Percentiles rank a stretch among this genome's conserved stretches.
Evolutionary conservation across 1,284 basidiomycete species (phyloP).

Genomic region (Rhodotorula mucilaginosa): DNA sequence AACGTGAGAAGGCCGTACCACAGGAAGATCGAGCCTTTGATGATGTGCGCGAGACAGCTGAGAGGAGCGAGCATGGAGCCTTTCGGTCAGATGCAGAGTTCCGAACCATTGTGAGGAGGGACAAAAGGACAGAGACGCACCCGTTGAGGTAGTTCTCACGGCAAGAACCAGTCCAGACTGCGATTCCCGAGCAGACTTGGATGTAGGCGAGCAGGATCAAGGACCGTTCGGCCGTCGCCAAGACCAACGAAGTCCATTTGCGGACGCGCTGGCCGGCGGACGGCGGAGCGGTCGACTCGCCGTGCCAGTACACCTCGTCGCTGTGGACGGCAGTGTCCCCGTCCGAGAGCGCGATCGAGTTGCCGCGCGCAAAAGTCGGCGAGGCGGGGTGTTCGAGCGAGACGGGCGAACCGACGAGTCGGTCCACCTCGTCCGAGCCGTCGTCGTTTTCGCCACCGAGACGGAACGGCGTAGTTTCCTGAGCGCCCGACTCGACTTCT

Average conservation of each 20-base stretch:
- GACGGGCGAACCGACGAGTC: conserved; percentile 31
- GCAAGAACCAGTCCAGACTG: conserved; percentile 45
- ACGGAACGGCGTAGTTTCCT: neutral
- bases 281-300: neutral
- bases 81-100: conserved; percentile 48
- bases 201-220: conserved; percentile 34
- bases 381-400: conserved; percentile 16
- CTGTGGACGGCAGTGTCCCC: conserved; percentile 33
- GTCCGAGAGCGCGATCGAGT: conserved; percentile 31
- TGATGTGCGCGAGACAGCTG: conserved; percentile 80
- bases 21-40: conserved; percentile 60
- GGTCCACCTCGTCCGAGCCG: conserved; percentile 17
- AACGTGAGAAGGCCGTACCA: conserved; percentile 82
- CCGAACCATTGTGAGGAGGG: conserved; percentile 59
- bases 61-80: conserved; percentile 53
- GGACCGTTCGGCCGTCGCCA: conserved; percentile 11
- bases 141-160: conserved; percentile 47
- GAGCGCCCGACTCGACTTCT: too few relatives aligned
- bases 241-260: neutral
- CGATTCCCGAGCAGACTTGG: conserved; percentile 21
- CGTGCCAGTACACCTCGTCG: conserved; percentile 25
- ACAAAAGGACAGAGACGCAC: conserved; percentile 56
- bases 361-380: conserved; percentile 18
- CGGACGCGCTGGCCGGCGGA: conserved; percentile 1
- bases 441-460: conserved; percentile 32